These are phyloP conservation scores for Aspergillus neotritici DNA, from an alignment of 2,329 filamentous ascomycete species.

Conservation along the genomic window DNA sequence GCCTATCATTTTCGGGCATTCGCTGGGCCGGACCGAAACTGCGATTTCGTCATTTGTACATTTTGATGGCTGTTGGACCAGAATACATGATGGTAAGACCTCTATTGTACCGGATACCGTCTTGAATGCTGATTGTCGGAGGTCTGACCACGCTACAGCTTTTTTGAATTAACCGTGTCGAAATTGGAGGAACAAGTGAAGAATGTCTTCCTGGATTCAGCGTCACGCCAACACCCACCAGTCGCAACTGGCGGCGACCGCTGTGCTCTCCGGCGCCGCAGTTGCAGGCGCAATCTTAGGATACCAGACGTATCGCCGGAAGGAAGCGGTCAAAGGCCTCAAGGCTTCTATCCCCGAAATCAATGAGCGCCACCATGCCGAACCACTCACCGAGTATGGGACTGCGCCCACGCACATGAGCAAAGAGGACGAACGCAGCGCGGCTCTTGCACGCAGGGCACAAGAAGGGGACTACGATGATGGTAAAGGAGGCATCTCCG, in stretches of 20 bases:
- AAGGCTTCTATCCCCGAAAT: slow-evolving; percentile 59
- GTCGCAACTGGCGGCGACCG: slow-evolving; percentile 39
- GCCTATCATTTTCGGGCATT: background rate
- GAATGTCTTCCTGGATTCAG: slow-evolving; percentile 43
- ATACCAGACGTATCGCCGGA: slow-evolving; percentile 51
- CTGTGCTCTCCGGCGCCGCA: slow-evolving; percentile 40
- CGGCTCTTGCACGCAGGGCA: slow-evolving; percentile 54
- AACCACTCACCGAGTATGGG: slow-evolving; percentile 50
- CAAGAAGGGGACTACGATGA: slow-evolving; percentile 61
- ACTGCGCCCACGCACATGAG: slow-evolving; percentile 31
- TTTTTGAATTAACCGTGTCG: too few species aligned
- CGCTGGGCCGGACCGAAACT: too few species aligned
- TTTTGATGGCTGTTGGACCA: background rate
- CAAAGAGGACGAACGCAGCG: slow-evolving; percentile 54
- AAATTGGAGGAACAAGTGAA: slow-evolving; percentile 12
- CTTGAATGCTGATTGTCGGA: too few species aligned
- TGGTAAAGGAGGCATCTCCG: slow-evolving; percentile 31
- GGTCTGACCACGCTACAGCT: too few species aligned
- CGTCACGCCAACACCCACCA: slow-evolving; percentile 38
- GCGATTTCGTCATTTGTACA: too few species aligned
- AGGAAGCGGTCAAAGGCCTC: slow-evolving; percentile 51
- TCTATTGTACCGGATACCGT: too few species aligned
- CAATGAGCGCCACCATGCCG: slow-evolving; percentile 46
- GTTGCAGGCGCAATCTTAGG: slow-evolving; percentile 51
- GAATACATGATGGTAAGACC: too few species aligned